These are phyloP conservation scores for Smallanthus sonchifolius DNA, from an alignment of 129 eudicot genomes.

Conservation along the genomic window DNA sequence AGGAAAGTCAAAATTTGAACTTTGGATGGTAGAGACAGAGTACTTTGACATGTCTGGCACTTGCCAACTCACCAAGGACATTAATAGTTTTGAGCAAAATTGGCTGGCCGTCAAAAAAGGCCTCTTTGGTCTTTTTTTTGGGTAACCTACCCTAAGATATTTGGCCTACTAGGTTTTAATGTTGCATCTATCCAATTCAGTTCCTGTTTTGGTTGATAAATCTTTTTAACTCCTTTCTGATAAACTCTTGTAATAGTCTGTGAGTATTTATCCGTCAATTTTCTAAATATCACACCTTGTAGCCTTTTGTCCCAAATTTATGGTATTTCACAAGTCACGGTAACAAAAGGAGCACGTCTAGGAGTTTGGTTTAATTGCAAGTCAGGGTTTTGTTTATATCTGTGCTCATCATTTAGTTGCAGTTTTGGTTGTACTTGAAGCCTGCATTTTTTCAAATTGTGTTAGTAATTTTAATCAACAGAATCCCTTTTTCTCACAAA, in stretches of 20 bases:
- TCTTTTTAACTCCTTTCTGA: not conserved
- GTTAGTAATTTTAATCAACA: not conserved
- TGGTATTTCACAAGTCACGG: not conserved
- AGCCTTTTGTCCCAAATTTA: not conserved
- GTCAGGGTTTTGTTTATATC: not conserved
- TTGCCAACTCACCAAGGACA: not conserved
- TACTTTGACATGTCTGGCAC: not conserved
- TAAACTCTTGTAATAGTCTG: too few relatives aligned
- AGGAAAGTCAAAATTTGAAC: not conserved
- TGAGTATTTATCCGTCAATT: not conserved
- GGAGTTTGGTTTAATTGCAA: not conserved
- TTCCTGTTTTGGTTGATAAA: not conserved
- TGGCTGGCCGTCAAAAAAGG: not conserved
- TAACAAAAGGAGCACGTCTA: not conserved
- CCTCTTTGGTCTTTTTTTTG: slow-evolving; percentile 10
- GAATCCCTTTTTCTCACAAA: not conserved
- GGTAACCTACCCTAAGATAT: not conserved
- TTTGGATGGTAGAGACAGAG: not conserved
- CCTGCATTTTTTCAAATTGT: not conserved
- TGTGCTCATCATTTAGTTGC: not conserved
- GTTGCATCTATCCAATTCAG: not conserved
- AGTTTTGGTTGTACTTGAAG: not conserved
- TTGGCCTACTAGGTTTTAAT: not conserved
- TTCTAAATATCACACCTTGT: not conserved
- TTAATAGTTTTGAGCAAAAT: not conserved